Evolutionary conservation across 371 early-diverging fungal genomes (phyloP).

Genomic region (Gilbertella persicaria): DNA sequence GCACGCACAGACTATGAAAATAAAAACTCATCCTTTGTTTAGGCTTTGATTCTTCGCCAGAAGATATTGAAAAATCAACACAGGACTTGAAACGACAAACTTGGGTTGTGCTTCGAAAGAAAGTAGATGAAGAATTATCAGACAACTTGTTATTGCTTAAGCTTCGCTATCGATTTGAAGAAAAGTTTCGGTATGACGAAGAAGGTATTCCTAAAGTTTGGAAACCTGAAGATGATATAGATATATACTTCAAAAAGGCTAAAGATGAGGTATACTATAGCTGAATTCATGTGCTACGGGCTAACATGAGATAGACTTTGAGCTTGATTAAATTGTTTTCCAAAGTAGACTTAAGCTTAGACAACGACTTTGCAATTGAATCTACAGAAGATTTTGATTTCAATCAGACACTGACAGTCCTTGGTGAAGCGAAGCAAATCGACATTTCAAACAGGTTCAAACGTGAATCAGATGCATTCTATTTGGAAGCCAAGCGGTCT

Average conservation of each 20-base stretch:
- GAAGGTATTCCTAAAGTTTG: constrained; percentile 93
- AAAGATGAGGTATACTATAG: constrained; percentile 55
- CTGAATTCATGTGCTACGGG: background rate
- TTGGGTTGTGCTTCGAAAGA: constrained; percentile 75
- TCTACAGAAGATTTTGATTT: constrained; percentile 65
- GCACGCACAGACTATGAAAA: background rate
- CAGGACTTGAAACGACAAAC: constrained; percentile 59
- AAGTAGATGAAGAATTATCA: constrained; percentile 78
- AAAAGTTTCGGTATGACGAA: constrained; percentile 91
- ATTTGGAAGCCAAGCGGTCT: constrained; percentile 94
- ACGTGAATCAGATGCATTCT: constrained; percentile 88
- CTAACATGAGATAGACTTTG: constrained; percentile 43
- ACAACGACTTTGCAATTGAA: constrained; percentile 40
- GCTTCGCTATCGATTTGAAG: constrained; percentile 81
- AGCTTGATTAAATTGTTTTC: constrained; percentile 67
- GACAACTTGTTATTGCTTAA: constrained; percentile 81
- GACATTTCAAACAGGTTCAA: constrained; percentile 82
- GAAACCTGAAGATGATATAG: constrained; percentile 94
- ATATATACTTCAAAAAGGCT: constrained; percentile 76
- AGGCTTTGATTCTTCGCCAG: constrained; percentile 64
- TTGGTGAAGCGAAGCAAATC: constrained; percentile 71
- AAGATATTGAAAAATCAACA: constrained; percentile 53
- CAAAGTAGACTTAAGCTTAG: constrained; percentile 51
- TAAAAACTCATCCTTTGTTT: background rate
- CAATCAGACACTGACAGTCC: constrained; percentile 58